Evolutionary conservation across 2,329 filamentous ascomycete species (phyloP).

Genomic region (Fusarium pseudonygamai): DNA sequence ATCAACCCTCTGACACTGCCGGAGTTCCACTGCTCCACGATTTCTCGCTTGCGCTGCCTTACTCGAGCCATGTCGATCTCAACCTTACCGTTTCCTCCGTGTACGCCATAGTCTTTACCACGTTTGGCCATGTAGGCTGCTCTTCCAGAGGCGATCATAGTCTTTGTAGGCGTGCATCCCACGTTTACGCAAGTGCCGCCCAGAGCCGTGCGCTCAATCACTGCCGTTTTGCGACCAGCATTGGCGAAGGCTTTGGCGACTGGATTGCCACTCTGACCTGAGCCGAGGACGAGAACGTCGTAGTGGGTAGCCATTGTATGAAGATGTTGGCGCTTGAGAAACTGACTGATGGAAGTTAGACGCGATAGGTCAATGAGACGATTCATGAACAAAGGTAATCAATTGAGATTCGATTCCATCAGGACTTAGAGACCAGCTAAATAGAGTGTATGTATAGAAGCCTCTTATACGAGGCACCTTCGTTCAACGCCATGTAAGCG

Average conservation of each 20-base stretch:
- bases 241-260: conserved; percentile 58
- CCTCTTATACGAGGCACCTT: conserved; percentile 1
- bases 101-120: conserved; percentile 57
- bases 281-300: conserved; percentile 58
- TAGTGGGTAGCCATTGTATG: conserved; percentile 38
- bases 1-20: conserved; percentile 57
- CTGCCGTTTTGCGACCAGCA: conserved; percentile 54
- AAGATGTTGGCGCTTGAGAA: not conserved
- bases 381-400: conserved; percentile 15
- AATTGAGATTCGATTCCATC: not conserved
- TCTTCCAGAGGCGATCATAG: conserved; percentile 63
- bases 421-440: not conserved
- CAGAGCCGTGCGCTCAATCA: conserved; percentile 59
- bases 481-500: conserved; percentile 14
- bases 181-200: conserved; percentile 66
- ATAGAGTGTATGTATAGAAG: not conserved
- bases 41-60: conserved; percentile 62
- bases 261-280: conserved; percentile 62
- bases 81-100: conserved; percentile 40
- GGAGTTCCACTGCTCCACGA: conserved; percentile 59
- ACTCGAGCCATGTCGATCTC: conserved; percentile 59
- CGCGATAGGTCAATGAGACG: not conserved
- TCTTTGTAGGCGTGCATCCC: conserved; percentile 67
- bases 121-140: conserved; percentile 57
- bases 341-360: not conserved